These are phyloP conservation scores for Lactarius hatsudake DNA, from an alignment of 768 basidiomycete genomes.

Conservation along the genomic window DNA sequence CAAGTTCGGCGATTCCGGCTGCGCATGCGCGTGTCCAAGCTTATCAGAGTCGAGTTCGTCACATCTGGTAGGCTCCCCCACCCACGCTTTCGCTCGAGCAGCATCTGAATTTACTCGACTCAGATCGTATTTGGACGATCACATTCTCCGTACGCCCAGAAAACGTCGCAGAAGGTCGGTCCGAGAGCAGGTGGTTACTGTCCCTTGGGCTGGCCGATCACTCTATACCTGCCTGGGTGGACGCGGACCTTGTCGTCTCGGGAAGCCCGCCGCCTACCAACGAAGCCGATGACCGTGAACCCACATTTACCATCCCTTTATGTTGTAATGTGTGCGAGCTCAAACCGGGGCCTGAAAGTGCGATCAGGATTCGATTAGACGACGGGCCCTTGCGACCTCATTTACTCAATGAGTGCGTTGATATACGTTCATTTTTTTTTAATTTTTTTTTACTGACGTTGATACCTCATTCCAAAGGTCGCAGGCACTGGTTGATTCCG, in stretches of 20 bases:
- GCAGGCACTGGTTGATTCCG: constrained; percentile 25
- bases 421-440: not conserved
- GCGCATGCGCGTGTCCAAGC: constrained; percentile 61
- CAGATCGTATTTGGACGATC: constrained; percentile 59
- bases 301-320: not conserved
- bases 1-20: constrained; percentile 60
- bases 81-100: not conserved
- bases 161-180: constrained; percentile 16
- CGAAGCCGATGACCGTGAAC: not conserved
- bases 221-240: constrained; percentile 57
- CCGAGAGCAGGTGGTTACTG: constrained; percentile 38
- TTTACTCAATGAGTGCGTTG: constrained; percentile 43
- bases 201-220: constrained; percentile 51
- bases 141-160: constrained; percentile 36
- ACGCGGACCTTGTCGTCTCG: constrained; percentile 50
- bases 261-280: constrained; percentile 5
- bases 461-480: constrained; percentile 25
- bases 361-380: not conserved
- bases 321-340: constrained; percentile 26
- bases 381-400: not conserved
- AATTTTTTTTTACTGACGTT: not conserved
- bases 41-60: constrained; percentile 61
- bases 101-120: not conserved
- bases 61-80: constrained; percentile 43
- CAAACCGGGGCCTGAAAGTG: not conserved